phyloP scores from a whole-genome alignment of 2,329 filamentous ascomycete genomes.

The Arachnopeziza araneosa region DNA sequence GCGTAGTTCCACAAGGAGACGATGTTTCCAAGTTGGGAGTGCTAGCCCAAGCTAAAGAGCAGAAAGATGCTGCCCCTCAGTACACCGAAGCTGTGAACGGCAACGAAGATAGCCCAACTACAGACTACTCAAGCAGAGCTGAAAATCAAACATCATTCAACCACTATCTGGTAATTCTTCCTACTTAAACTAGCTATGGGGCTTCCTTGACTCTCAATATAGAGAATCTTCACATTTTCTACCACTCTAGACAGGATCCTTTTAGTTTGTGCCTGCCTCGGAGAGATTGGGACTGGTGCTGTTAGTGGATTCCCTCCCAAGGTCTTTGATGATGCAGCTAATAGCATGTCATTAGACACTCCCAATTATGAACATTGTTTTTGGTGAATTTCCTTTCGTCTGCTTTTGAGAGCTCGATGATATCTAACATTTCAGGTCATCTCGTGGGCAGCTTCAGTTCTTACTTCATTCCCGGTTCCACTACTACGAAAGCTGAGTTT shows the following conservation, averaged over 20 bases:
- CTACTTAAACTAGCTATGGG: background rate
- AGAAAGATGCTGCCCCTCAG: background rate
- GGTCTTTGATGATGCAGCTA: background rate
- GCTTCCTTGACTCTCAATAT: background rate
- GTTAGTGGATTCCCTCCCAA: background rate
- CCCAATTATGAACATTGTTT: conserved; percentile 55
- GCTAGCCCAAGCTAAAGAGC: background rate
- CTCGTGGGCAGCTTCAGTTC: conserved; percentile 41
- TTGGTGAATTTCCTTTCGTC: conserved; percentile 35
- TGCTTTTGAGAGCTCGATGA: background rate
- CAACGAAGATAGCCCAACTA: background rate
- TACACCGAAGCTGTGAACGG: background rate
- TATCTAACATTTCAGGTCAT: conserved; percentile 11
- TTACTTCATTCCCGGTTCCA: conserved; percentile 35
- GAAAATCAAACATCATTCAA: background rate
- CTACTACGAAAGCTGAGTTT: conserved; percentile 36
- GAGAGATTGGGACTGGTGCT: background rate
- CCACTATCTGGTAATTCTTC: background rate
- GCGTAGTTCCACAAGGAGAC: background rate
- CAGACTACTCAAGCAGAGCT: background rate
- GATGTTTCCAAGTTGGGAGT: background rate
- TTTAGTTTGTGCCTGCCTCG: background rate
- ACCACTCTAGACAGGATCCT: background rate
- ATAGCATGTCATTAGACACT: conserved; percentile 34
- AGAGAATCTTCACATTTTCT: background rate